Percentiles rank a stretch among this genome's conserved stretches.
Conservation (phyloP, 2,329 filamentous ascomycete species). For the Trichoderma sp. region DNA sequence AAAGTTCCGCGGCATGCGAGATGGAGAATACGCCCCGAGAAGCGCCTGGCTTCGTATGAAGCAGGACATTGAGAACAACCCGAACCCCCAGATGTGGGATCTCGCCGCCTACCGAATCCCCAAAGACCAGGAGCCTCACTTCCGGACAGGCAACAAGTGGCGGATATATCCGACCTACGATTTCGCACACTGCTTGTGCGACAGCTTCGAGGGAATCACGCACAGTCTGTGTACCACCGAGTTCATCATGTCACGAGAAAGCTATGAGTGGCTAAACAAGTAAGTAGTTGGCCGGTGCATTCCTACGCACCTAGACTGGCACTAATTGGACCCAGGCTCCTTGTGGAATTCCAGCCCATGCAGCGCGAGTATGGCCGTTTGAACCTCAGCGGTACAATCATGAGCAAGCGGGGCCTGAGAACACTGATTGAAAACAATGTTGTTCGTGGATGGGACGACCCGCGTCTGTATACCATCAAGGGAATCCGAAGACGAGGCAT, state of each 20-base stretch:
- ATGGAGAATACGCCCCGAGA: slow-evolving; percentile 82
- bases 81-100: slow-evolving; percentile 97
- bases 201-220: slow-evolving; percentile 88
- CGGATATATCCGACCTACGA: slow-evolving; percentile 95
- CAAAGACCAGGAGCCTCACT: slow-evolving; percentile 65
- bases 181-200: slow-evolving; percentile 80
- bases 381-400: slow-evolving; percentile 78
- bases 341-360: slow-evolving; percentile 58
- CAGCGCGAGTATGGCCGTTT: slow-evolving; percentile 72
- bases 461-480: slow-evolving; percentile 82
- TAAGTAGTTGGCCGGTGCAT: not conserved
- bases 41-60: slow-evolving; percentile 91
- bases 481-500: slow-evolving; percentile 80
- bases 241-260: slow-evolving; percentile 78
- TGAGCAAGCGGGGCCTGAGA: slow-evolving; percentile 81
- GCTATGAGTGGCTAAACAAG: slow-evolving; percentile 85
- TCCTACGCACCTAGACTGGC: no score
- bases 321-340: not conserved
- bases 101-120: slow-evolving; percentile 84
- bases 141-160: slow-evolving; percentile 79
- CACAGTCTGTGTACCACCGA: slow-evolving; percentile 93
- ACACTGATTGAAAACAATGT: slow-evolving; percentile 74
- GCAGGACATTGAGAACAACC: slow-evolving; percentile 66
- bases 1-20: slow-evolving; percentile 86
- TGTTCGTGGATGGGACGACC: slow-evolving; percentile 88